Evolutionary conservation across 1,284 basidiomycete genomes (phyloP).

Genomic region (Irpex sp.): DNA sequence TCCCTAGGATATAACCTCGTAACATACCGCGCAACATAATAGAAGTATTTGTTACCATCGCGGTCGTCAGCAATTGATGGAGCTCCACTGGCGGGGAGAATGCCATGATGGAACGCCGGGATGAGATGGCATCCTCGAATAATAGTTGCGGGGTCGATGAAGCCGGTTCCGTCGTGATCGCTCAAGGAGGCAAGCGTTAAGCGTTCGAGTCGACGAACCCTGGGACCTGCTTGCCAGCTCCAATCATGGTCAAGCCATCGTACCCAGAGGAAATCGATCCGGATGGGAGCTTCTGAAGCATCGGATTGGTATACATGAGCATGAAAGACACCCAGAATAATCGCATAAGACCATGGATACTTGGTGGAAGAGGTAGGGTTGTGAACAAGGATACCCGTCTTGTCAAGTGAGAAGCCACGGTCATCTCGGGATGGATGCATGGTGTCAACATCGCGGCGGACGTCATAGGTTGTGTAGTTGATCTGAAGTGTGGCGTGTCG

Average conservation of each 20-base stretch:
- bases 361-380: neutral
- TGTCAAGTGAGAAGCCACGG: neutral
- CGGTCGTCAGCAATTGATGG: neutral
- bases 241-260: neutral
- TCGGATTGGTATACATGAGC: neutral
- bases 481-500: neutral
- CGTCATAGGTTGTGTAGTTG: neutral
- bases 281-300: neutral
- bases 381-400: neutral
- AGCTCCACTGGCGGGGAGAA: neutral
- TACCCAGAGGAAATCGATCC: neutral
- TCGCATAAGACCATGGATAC: neutral
- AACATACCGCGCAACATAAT: neutral
- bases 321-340: neutral
- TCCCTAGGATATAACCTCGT: too few species aligned
- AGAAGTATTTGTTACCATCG: neutral
- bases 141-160: neutral
- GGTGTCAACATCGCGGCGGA: neutral
- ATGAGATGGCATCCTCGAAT: neutral
- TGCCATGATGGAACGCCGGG: neutral
- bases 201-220: neutral
- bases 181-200: neutral
- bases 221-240: neutral
- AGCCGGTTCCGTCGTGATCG: neutral
- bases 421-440: neutral